phyloP scores from a whole-genome alignment of 208 protist species.

The Leishmania guyanensis region DNA sequence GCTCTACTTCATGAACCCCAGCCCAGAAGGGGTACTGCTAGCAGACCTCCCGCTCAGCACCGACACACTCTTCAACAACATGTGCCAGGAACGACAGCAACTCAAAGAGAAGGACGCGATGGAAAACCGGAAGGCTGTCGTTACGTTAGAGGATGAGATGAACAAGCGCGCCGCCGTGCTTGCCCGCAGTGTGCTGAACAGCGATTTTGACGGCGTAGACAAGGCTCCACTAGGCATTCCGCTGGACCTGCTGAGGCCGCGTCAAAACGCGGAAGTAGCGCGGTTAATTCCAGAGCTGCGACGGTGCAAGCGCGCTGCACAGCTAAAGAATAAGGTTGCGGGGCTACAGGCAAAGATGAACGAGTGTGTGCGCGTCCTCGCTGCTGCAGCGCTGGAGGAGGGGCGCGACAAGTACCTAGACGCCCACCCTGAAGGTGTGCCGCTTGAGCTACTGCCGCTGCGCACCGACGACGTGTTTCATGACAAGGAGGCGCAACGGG shows the following conservation, averaged over 20 bases:
- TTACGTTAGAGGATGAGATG: slow-evolving; percentile 58
- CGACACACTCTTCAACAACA: slow-evolving; percentile 50
- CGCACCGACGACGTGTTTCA: slow-evolving; percentile 57
- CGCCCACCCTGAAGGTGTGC: slow-evolving; percentile 55
- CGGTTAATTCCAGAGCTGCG: slow-evolving; percentile 55
- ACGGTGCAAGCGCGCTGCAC: slow-evolving; percentile 26
- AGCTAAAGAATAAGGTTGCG: slow-evolving; percentile 36
- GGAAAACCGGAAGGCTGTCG: slow-evolving; percentile 57
- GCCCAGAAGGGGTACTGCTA: slow-evolving; percentile 41
- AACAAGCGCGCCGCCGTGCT: slow-evolving; percentile 48
- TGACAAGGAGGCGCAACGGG: slow-evolving; percentile 52
- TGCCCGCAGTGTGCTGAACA: slow-evolving; percentile 41
- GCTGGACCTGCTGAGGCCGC: slow-evolving; percentile 58
- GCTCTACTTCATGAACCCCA: slow-evolving; percentile 73
- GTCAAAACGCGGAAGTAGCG: slow-evolving; percentile 46
- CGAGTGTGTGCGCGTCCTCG: slow-evolving; percentile 46
- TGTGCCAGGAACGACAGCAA: slow-evolving; percentile 51
- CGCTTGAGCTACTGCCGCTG: slow-evolving; percentile 52
- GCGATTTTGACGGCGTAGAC: slow-evolving; percentile 67
- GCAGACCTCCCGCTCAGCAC: slow-evolving; percentile 37
- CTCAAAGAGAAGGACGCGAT: slow-evolving; percentile 50
- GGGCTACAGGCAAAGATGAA: slow-evolving; percentile 50
- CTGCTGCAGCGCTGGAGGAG: slow-evolving; percentile 46
- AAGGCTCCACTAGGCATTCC: slow-evolving; percentile 61
- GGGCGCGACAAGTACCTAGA: slow-evolving; percentile 65